phyloP scores from a whole-genome alignment of 2,329 filamentous ascomycete species.

The Diaporthe amygdali region DNA sequence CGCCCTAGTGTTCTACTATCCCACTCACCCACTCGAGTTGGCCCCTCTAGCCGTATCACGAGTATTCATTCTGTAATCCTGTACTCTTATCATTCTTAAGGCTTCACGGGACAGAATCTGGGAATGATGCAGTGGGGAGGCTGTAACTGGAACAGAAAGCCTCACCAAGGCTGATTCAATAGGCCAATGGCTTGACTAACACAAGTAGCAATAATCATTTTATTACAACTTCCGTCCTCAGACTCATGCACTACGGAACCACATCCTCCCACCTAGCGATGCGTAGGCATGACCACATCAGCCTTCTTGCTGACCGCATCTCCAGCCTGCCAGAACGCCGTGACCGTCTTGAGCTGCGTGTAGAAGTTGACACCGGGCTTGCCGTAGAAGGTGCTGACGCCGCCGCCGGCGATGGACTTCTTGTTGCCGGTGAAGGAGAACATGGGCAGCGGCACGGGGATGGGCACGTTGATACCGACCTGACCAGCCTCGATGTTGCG shows the following conservation, averaged over 20 bases:
- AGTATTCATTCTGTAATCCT: no score
- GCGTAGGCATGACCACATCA: constrained; percentile 71
- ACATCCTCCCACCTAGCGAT: constrained; percentile 48
- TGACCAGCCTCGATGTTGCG: constrained; percentile 84
- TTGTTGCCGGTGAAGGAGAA: constrained; percentile 81
- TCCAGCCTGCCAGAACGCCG: constrained; percentile 81
- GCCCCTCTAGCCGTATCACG: not conserved
- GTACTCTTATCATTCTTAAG: no score
- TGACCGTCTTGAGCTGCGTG: constrained; percentile 98
- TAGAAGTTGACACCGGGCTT: constrained; percentile 93
- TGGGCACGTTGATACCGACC: constrained; percentile 85
- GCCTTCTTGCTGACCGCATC: constrained; percentile 76
- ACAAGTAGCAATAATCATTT: not conserved
- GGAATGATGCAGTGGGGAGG: no score
- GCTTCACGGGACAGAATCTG: not conserved
- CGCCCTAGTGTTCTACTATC: no score
- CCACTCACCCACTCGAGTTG: not conserved
- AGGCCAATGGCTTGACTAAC: not conserved
- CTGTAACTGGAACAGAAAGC: no score
- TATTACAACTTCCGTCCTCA: not conserved
- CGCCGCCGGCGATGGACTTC: constrained; percentile 89
- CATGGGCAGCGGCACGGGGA: constrained; percentile 74
- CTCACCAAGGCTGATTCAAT: not conserved
- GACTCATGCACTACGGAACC: constrained; percentile 11
- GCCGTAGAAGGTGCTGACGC: constrained; percentile 94